Percentiles rank a stretch among this genome's conserved stretches.
Conservation (phyloP, 352 stramenopile genomes). For the Blastocystis sp. region DNA sequence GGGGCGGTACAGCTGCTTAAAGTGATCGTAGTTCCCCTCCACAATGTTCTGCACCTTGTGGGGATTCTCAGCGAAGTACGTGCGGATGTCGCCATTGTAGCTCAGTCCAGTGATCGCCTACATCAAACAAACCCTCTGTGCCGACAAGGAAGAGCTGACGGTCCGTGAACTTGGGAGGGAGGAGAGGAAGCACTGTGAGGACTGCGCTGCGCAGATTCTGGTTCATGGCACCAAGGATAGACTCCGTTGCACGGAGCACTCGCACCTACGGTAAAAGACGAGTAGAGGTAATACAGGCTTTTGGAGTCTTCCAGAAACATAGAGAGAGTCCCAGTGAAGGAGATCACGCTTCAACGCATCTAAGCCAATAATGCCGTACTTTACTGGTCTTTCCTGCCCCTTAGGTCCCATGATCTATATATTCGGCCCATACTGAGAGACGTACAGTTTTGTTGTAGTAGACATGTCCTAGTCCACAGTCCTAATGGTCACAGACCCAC, state of each 20-base stretch:
- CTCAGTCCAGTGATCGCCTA: constrained; percentile 57
- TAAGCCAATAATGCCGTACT: constrained; percentile 47
- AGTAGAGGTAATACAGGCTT: neutral
- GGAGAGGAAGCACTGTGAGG: neutral
- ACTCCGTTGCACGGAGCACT: neutral
- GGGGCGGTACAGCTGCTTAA: constrained; percentile 15
- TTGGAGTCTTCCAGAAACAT: constrained; percentile 51
- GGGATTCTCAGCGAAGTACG: constrained; percentile 58
- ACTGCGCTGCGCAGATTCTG: constrained; percentile 34
- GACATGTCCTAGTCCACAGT: constrained; percentile 25
- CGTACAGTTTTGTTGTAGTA: constrained; percentile 22
- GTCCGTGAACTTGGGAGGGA: neutral
- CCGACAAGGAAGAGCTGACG: constrained; percentile 20
- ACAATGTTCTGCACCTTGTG: constrained; percentile 62
- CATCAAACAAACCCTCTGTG: neutral
- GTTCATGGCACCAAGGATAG: neutral
- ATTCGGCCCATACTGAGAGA: neutral
- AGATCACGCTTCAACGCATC: constrained; percentile 25
- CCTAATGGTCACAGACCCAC: neutral
- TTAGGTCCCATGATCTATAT: constrained; percentile 31
- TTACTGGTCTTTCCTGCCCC: neutral
- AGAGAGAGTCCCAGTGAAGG: constrained; percentile 28
- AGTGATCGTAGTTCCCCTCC: constrained; percentile 17
- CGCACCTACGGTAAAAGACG: neutral
- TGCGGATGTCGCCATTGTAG: constrained; percentile 59